A percentile compares a stretch with the other conserved stretches of the same genome.
These are phyloP conservation scores for Metschnikowia santaceciliae DNA, from an alignment of 805 yeast species.

Conservation along the genomic window DNA sequence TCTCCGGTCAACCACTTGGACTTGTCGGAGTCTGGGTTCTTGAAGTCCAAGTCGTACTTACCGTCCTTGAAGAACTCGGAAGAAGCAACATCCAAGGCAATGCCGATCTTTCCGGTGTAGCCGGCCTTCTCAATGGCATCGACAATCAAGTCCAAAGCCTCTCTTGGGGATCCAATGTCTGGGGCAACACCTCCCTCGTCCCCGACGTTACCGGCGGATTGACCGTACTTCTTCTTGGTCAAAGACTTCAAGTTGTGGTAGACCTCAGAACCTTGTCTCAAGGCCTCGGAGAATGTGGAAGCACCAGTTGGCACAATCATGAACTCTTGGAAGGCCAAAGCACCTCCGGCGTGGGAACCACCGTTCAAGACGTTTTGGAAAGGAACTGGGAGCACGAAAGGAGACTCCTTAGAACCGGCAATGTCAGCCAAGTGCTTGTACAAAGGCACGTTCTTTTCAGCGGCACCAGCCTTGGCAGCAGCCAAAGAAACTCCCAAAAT, in stretches of 20 bases:
- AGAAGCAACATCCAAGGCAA: conserved; percentile 95
- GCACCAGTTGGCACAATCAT: conserved; percentile 98
- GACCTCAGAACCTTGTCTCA: conserved; percentile 96
- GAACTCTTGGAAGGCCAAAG: conserved; percentile 98
- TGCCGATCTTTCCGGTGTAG: conserved; percentile 86
- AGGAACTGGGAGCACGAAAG: conserved; percentile 97
- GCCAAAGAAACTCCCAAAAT: conserved; percentile 97
- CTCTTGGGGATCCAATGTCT: conserved; percentile 89
- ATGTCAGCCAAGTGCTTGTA: conserved; percentile 86
- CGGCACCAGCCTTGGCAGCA: conserved; percentile 97
- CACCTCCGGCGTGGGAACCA: conserved; percentile 99
- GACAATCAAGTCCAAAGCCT: conserved; percentile 92
- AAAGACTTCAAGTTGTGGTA: conserved; percentile 93
- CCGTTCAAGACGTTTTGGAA: conserved; percentile 99
- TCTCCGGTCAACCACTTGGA: conserved; percentile 88
- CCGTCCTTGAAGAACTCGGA: conserved; percentile 98
- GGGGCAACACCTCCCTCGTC: conserved; percentile 99
- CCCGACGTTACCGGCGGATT: conserved; percentile 99
- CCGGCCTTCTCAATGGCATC: conserved; percentile 92
- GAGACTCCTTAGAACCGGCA: conserved; percentile 65
- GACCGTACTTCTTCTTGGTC: conserved; percentile 94
- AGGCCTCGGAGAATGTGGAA: conserved; percentile 85
- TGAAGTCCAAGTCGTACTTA: conserved; percentile 96
- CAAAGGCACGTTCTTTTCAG: conserved; percentile 88
- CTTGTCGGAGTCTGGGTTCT: conserved; percentile 89